Evolutionary conservation across 1,284 basidiomycete genomes (phyloP).

Genomic region (Butyriboletus pseudospeciosus): DNA sequence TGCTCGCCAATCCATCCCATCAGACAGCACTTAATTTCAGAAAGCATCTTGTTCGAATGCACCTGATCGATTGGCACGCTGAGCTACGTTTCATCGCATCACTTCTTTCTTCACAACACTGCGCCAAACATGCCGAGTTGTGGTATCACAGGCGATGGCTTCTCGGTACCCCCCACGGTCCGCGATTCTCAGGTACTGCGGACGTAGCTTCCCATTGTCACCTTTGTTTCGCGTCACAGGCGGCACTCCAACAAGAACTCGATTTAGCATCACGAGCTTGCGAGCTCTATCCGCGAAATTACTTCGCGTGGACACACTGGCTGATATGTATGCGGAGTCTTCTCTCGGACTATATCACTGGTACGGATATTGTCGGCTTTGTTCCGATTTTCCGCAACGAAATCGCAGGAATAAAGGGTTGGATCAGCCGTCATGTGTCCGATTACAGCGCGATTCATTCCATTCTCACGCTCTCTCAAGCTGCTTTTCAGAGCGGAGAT

Average conservation of each 20-base stretch:
- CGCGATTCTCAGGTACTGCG: neutral
- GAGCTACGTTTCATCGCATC: slow-evolving; percentile 50
- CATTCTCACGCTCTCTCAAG: slow-evolving; percentile 34
- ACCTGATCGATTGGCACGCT: slow-evolving; percentile 32
- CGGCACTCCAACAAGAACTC: slow-evolving; percentile 43
- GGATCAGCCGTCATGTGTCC: slow-evolving; percentile 59
- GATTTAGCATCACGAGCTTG: slow-evolving; percentile 44
- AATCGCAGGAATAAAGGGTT: slow-evolving; percentile 35
- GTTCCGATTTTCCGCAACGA: slow-evolving; percentile 38
- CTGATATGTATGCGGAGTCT: slow-evolving; percentile 38
- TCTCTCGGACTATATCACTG: slow-evolving; percentile 8
- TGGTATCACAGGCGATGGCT: slow-evolving; percentile 69
- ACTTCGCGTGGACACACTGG: slow-evolving; percentile 63
- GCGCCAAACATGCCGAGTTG: slow-evolving; percentile 58
- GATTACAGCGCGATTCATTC: slow-evolving; percentile 63
- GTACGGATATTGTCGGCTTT: slow-evolving; percentile 20
- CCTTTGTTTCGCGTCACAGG: slow-evolving; percentile 23
- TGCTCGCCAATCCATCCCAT: slow-evolving; percentile 65
- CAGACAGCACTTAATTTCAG: slow-evolving; percentile 59
- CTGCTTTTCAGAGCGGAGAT: slow-evolving; percentile 2
- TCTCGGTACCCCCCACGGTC: slow-evolving; percentile 32
- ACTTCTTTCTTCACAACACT: slow-evolving; percentile 49
- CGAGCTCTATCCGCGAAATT: slow-evolving; percentile 61
- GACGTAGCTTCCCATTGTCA: neutral
- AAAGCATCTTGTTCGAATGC: slow-evolving; percentile 45